Conservation (phyloP, 2,329 filamentous ascomycete genomes). For the Diplodia seriata region DNA sequence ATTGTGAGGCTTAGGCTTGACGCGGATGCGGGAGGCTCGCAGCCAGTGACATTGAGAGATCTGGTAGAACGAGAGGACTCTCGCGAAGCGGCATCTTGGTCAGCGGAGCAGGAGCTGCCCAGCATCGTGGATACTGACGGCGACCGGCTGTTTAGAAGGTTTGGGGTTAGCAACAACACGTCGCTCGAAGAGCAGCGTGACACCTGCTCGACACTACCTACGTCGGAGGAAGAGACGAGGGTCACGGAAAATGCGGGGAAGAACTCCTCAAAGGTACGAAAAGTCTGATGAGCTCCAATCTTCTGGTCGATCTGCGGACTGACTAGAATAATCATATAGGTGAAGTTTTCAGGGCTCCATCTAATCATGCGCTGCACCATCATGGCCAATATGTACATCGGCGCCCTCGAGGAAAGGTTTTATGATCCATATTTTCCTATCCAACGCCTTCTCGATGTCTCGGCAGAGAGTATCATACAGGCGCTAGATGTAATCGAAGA, state of each 20-base stretch:
- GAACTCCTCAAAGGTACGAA: not conserved
- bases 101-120: too few species aligned
- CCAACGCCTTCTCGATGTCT: constrained; percentile 6
- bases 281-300: not conserved
- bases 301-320: not conserved
- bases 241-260: not conserved
- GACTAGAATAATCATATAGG: not conserved
- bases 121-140: not conserved
- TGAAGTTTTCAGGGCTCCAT: not conserved
- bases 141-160: not conserved
- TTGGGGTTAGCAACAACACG: not conserved
- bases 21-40: not conserved
- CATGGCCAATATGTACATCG: constrained; percentile 15
- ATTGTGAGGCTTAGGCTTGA: not conserved
- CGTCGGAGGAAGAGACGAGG: not conserved
- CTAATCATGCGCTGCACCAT: constrained; percentile 12
- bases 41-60: not conserved
- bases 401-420: not conserved
- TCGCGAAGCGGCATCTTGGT: not conserved
- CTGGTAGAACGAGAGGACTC: not conserved
- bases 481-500: not conserved
- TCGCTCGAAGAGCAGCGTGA: not conserved
- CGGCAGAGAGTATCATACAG: not conserved
- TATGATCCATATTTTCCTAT: constrained; percentile 6
- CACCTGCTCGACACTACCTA: not conserved